phyloP scores from a whole-genome alignment of 179 eudicot genomes.

The Gypsophila paniculata region DNA sequence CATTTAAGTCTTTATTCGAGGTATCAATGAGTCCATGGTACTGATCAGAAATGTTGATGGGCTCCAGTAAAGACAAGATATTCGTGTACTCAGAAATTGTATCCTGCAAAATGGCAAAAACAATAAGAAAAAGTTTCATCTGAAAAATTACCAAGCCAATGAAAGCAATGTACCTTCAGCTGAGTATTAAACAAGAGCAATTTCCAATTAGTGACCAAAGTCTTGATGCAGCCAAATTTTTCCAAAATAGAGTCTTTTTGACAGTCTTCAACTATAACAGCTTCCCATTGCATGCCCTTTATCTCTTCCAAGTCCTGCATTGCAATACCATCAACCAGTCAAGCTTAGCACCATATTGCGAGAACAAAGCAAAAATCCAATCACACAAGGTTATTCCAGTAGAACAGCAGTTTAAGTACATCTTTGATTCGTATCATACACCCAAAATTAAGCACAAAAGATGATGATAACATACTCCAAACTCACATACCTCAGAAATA shows the following conservation, averaged over 20 bases:
- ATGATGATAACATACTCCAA: not conserved
- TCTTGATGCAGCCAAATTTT: conserved; percentile 38
- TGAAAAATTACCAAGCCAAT: not conserved
- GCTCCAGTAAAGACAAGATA: conserved; percentile 53
- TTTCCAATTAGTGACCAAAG: conserved; percentile 40
- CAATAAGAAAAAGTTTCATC: conserved; percentile 18
- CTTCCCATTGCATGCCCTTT: conserved; percentile 55
- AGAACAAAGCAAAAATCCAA: not conserved
- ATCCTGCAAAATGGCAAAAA: conserved; percentile 47
- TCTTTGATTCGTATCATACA: not conserved
- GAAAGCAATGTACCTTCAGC: conserved; percentile 42
- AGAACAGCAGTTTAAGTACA: too few relatives aligned
- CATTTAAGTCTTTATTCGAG: conserved; percentile 28
- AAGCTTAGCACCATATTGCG: not conserved
- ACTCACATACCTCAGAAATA: conserved; percentile 51
- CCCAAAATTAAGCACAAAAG: conserved; percentile 1
- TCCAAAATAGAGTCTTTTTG: conserved; percentile 36
- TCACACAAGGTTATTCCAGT: conserved; percentile 1
- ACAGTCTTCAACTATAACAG: conserved; percentile 58
- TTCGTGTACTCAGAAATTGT: conserved; percentile 39
- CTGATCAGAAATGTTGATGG: conserved; percentile 30
- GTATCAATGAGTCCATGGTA: conserved; percentile 24
- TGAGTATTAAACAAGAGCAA: conserved; percentile 51
- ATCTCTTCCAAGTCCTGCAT: conserved; percentile 56
- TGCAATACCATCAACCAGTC: conserved; percentile 10